Evolutionary conservation across 2,329 filamentous ascomycete species (phyloP).

Genomic region (Sarocladium brachiariae): DNA sequence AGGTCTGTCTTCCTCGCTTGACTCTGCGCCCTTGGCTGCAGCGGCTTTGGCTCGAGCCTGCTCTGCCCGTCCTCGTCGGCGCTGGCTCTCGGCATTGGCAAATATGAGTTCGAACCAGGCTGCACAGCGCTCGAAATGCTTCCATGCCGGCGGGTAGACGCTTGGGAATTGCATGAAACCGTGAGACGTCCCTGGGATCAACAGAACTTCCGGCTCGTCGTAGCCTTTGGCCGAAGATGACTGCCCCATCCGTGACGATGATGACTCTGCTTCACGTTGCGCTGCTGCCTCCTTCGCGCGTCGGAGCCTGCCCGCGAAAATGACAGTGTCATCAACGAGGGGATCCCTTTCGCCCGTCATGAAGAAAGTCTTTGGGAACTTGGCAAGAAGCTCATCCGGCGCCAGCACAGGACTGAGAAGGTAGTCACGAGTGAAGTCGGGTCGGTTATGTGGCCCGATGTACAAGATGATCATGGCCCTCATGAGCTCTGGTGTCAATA

Average conservation of each 20-base stretch:
- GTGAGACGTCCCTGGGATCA: slow-evolving; percentile 86
- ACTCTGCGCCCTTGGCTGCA: slow-evolving; percentile 34
- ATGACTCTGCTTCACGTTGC: slow-evolving; percentile 20
- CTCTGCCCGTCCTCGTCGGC: slow-evolving; percentile 28
- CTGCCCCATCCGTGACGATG: background rate
- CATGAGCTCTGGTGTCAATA: slow-evolving; percentile 97
- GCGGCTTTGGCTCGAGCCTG: background rate
- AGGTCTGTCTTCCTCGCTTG: slow-evolving; percentile 71
- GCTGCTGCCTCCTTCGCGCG: slow-evolving; percentile 60
- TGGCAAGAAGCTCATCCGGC: slow-evolving; percentile 71
- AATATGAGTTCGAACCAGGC: slow-evolving; percentile 81
- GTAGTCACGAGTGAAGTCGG: slow-evolving; percentile 88
- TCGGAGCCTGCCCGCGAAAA: slow-evolving; percentile 84
- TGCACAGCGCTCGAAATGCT: slow-evolving; percentile 71
- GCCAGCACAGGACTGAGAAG: slow-evolving; percentile 84
- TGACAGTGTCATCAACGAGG: slow-evolving; percentile 91
- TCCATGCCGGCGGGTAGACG: slow-evolving; percentile 86
- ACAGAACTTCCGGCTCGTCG: slow-evolving; percentile 59
- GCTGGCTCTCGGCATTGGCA: slow-evolving; percentile 15
- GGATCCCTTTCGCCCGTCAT: slow-evolving; percentile 93
- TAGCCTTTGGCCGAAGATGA: slow-evolving; percentile 27
- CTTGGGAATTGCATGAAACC: slow-evolving; percentile 89
- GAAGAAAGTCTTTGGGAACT: slow-evolving; percentile 93
- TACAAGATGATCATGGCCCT: slow-evolving; percentile 98
- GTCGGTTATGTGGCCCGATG: slow-evolving; percentile 85